These are phyloP conservation scores for Colletotrichum tamarilloi DNA, from an alignment of 2,329 filamentous ascomycete genomes.

Conservation along the genomic window DNA sequence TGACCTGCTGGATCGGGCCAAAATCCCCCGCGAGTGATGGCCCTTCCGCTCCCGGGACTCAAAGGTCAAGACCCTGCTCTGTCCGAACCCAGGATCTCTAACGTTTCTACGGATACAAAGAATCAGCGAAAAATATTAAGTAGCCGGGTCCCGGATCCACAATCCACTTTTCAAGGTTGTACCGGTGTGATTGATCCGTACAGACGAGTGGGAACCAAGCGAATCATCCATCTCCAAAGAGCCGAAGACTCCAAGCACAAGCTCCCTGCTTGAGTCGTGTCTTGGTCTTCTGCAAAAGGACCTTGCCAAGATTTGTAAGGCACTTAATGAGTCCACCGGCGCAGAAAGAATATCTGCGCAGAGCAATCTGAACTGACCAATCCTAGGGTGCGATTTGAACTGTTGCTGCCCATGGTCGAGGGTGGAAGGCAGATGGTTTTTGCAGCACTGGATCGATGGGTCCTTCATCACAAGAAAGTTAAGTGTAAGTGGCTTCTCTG, in stretches of 20 bases:
- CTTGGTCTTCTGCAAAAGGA: constrained; percentile 12
- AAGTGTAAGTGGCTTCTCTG: background rate
- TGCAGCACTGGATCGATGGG: background rate
- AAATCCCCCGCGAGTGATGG: constrained; percentile 1
- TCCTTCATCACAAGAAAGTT: background rate
- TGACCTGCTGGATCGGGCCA: constrained; percentile 18
- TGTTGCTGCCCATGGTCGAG: background rate
- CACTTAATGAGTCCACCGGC: background rate
- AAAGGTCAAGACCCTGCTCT: too few relatives aligned
- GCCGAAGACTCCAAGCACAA: background rate
- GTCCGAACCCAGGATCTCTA: too few relatives aligned
- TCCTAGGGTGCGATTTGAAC: background rate
- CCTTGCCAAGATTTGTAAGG: background rate
- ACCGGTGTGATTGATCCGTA: background rate
- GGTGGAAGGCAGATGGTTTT: background rate
- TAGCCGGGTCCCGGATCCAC: background rate
- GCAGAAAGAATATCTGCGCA: background rate
- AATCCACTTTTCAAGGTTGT: background rate
- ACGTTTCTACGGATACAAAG: too few relatives aligned
- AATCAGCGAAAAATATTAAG: background rate
- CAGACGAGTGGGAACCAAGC: background rate
- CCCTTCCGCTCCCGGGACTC: background rate
- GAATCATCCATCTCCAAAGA: background rate
- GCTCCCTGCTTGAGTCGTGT: background rate
- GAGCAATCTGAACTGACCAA: background rate